Conservation (phyloP, 306 rosid genomes). For the Dryas alaskensis region DNA sequence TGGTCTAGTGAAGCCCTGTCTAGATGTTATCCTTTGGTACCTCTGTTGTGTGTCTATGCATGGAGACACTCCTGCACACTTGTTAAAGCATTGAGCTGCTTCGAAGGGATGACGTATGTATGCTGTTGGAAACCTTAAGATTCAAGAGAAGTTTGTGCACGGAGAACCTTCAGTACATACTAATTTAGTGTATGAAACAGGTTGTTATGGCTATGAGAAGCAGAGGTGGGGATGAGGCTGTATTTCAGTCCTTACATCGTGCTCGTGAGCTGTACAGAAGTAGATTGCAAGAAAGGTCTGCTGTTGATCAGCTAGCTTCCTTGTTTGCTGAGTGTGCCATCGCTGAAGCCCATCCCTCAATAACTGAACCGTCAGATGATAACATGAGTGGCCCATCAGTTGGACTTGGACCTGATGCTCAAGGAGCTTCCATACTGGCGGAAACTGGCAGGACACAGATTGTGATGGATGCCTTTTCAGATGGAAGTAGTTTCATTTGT, state of each 20-base stretch:
- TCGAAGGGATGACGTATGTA: background rate
- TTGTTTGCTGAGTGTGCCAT: slow-evolving; percentile 97
- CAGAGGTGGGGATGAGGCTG: slow-evolving; percentile 89
- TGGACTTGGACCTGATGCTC: slow-evolving; percentile 36
- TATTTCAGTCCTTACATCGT: slow-evolving; percentile 67
- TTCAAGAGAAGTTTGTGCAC: background rate
- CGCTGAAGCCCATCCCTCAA: slow-evolving; percentile 72
- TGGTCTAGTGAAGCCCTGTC: background rate
- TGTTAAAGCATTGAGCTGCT: background rate
- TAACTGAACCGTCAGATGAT: slow-evolving; percentile 33
- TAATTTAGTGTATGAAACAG: slow-evolving; percentile 40
- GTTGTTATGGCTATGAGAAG: slow-evolving; percentile 69
- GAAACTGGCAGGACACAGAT: slow-evolving; percentile 87
- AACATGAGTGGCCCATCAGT: slow-evolving; percentile 22
- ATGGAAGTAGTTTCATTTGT: slow-evolving; percentile 94
- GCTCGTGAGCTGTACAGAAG: slow-evolving; percentile 76
- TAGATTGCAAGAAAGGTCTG: slow-evolving; percentile 65
- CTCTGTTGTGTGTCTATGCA: background rate
- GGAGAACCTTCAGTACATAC: background rate
- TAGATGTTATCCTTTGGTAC: background rate
- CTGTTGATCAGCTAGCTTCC: slow-evolving; percentile 80
- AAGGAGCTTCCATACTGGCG: slow-evolving; percentile 67
- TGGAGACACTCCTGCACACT: background rate
- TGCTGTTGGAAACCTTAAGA: background rate
- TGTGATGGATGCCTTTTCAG: slow-evolving; percentile 88